Conservation (phyloP, 1,139 yeast genomes). For the Sugiyamaella pinicola region DNA sequence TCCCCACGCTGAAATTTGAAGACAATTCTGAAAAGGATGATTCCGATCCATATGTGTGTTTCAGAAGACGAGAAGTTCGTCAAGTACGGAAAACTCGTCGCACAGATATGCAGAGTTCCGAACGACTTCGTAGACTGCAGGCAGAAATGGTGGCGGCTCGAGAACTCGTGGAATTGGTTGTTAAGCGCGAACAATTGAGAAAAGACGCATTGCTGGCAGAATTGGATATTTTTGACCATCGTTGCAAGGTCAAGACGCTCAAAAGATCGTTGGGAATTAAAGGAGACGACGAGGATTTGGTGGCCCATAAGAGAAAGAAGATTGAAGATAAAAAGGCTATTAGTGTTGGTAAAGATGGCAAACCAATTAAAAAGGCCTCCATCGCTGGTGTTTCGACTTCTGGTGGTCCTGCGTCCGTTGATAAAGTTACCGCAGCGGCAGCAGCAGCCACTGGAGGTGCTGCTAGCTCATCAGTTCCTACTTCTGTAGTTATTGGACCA, state of each 20-base stretch:
- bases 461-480: constrained; percentile 6
- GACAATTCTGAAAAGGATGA: constrained; percentile 90
- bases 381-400: constrained; percentile 22
- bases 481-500: constrained; percentile 15
- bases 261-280: constrained; percentile 75
- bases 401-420: constrained; percentile 24
- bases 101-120: constrained; percentile 89
- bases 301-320: constrained; percentile 78
- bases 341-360: constrained; percentile 25
- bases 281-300: constrained; percentile 83
- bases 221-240: constrained; percentile 62
- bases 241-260: constrained; percentile 69
- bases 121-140: constrained; percentile 72
- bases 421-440: constrained; percentile 23
- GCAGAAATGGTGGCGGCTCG: constrained; percentile 78
- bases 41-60: constrained; percentile 91
- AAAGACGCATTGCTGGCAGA: constrained; percentile 62
- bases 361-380: constrained; percentile 22
- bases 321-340: constrained; percentile 30
- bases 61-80: constrained; percentile 92
- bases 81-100: constrained; percentile 96
- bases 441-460: constrained; percentile 26
- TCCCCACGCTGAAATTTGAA: constrained; percentile 80
- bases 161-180: constrained; percentile 66
- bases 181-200: constrained; percentile 71